These are phyloP conservation scores for Debaryomycetaceae sp. DNA, from an alignment of 1,139 yeast genomes.

Conservation along the genomic window DNA sequence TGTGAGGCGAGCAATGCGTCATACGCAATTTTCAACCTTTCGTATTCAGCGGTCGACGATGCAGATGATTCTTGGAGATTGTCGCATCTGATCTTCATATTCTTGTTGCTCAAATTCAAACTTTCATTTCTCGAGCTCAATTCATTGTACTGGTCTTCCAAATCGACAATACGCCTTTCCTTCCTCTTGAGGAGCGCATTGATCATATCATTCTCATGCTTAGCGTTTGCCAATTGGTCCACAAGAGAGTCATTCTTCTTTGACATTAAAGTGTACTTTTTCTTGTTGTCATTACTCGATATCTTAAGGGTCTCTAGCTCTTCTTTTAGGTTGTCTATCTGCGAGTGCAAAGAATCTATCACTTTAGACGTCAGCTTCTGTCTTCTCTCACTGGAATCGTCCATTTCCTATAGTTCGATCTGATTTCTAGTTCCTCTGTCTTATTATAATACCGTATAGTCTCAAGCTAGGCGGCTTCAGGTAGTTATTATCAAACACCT, in stretches of 20 bases:
- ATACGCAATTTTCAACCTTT: conserved; percentile 57
- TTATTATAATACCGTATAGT: too few species aligned
- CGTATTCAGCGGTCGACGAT: conserved; percentile 49
- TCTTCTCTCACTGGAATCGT: conserved; percentile 17
- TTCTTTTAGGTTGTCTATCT: conserved; percentile 48
- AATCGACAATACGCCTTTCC: conserved; percentile 58
- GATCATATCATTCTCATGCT: conserved; percentile 68
- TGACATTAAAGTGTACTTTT: conserved; percentile 45
- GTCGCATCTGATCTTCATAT: conserved; percentile 47
- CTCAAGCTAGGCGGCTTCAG: not conserved
- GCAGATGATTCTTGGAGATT: conserved; percentile 48
- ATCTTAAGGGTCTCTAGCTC: conserved; percentile 46
- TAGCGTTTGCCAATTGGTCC: conserved; percentile 66
- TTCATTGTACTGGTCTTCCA: conserved; percentile 54
- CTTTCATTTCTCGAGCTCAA: conserved; percentile 43
- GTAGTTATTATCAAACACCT: not conserved
- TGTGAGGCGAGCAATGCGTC: conserved; percentile 59
- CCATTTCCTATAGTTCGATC: conserved; percentile 5
- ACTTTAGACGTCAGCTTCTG: conserved; percentile 45
- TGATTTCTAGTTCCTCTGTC: too few species aligned
- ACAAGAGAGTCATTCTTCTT: conserved; percentile 56
- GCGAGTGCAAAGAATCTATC: conserved; percentile 54
- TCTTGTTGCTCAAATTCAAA: conserved; percentile 44
- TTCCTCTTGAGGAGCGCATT: conserved; percentile 60
- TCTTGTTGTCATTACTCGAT: conserved; percentile 38